phyloP scores from a whole-genome alignment of 139 green algal species.

The Picochlorum sp. region DNA sequence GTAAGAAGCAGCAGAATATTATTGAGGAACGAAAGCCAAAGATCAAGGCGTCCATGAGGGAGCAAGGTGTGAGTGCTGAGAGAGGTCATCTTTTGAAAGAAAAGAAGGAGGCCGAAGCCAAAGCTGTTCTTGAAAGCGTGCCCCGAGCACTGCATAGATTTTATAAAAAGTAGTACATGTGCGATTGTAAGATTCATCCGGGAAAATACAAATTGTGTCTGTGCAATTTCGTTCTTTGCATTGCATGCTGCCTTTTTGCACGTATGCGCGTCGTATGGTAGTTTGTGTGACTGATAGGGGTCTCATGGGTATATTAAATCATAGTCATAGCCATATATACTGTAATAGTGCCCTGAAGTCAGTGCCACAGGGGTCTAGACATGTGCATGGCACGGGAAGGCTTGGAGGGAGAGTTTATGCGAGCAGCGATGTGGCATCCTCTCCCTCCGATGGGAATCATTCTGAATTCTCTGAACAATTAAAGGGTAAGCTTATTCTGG shows the following conservation, averaged over 20 bases:
- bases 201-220: not conserved
- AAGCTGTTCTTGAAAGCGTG: slow-evolving; percentile 33
- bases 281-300: too few species aligned
- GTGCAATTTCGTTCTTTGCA: not conserved
- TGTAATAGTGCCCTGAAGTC: too few species aligned
- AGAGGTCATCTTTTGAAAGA: slow-evolving; percentile 6
- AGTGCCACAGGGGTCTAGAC: too few species aligned
- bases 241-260: too few species aligned
- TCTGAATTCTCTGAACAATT: slow-evolving; percentile 27
- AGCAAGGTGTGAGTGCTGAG: slow-evolving; percentile 27
- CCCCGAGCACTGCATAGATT: slow-evolving; percentile 56
- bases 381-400: too few species aligned
- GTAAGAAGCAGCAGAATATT: slow-evolving; percentile 88
- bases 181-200: not conserved
- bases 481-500: slow-evolving; percentile 49
- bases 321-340: too few species aligned
- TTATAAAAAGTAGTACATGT: slow-evolving; percentile 29
- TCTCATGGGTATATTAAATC: too few species aligned
- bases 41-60: slow-evolving; percentile 24
- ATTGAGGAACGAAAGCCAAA: slow-evolving; percentile 57
- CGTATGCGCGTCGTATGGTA: too few species aligned
- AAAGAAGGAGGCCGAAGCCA: slow-evolving; percentile 8
- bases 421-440: too few species aligned
- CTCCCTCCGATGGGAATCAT: slow-evolving; percentile 10
- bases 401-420: too few species aligned